phyloP scores from a whole-genome alignment of 768 basidiomycete species.

The Galerina sulciceps region DNA sequence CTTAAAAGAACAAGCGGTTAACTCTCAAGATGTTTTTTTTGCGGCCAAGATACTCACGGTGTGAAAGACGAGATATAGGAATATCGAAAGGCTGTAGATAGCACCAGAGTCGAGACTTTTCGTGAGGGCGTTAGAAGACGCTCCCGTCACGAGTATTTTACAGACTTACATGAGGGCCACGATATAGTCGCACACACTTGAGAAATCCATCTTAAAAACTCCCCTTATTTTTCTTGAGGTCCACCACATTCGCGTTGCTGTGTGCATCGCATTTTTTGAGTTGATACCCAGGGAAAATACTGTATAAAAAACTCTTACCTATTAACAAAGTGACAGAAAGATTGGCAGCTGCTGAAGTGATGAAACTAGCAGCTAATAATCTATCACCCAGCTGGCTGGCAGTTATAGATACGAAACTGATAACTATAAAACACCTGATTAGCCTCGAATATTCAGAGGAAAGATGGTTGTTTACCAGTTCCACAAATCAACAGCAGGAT shows the following conservation, averaged over 20 bases:
- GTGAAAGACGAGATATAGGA: slow-evolving; percentile 25
- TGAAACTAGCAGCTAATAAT: slow-evolving; percentile 22
- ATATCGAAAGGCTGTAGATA: slow-evolving; percentile 24
- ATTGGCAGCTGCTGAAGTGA: slow-evolving; percentile 25
- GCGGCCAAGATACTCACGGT: slow-evolving; percentile 15
- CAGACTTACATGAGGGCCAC: slow-evolving; percentile 16
- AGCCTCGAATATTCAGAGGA: not conserved
- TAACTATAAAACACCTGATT: slow-evolving; percentile 10
- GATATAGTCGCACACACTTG: slow-evolving; percentile 12
- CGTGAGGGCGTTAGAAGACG: not conserved
- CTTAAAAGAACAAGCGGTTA: slow-evolving; percentile 6
- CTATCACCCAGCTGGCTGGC: slow-evolving; percentile 19
- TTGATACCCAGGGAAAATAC: not conserved
- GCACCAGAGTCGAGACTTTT: slow-evolving; percentile 26
- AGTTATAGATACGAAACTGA: slow-evolving; percentile 19
- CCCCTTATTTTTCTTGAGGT: slow-evolving; percentile 21
- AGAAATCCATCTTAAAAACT: slow-evolving; percentile 9
- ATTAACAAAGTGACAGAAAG: slow-evolving; percentile 25
- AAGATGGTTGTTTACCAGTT: slow-evolving; percentile 11
- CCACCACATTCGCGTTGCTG: slow-evolving; percentile 23
- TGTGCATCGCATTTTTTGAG: not conserved
- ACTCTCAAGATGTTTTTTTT: not conserved
- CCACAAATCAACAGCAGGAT: slow-evolving; percentile 17
- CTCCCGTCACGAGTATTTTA: too few relatives aligned
- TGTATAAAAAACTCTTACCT: slow-evolving; percentile 11